Evolutionary conservation across 2,329 filamentous ascomycete genomes (phyloP), one percentile per base, ranked within the genome.

Genomic region (Paraphoma chrysanthemicola): DNA sequence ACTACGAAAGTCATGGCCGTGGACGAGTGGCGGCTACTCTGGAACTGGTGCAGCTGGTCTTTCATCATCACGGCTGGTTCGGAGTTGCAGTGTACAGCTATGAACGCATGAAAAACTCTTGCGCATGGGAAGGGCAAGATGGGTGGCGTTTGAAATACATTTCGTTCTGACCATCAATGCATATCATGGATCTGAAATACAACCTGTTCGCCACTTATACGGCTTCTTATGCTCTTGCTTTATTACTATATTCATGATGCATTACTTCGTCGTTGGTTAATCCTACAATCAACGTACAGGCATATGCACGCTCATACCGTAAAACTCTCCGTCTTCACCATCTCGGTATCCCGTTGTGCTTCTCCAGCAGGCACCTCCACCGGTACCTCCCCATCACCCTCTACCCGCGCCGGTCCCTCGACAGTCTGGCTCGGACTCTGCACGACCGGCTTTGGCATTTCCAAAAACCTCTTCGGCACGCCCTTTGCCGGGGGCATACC

Each of bases 391-490:
- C 14, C 50, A 39, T 5, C 43, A 23, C 12, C 39, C 28, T n/a
- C 12, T 18, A 16, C 18, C 14, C 36, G n/a, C 14, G 28, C 10
- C 28, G 30, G 29, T 18, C 29, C 45, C 10, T 48, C 48, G 2
- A 36, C 48, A 4, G 16, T 14, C 43, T 18, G 11, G 8, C 11
- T 3, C 11, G 30, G 23, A 23, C 23, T 29, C 31, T 33, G 43
- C 14, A n/a, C 18, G n/a, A 17, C 8, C 16, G 45, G 51, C 56
- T 58, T 66, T n/a, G 30, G 51, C 70, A 74, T 72, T 56, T 73
- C 69, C 58, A 71, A 70, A 72, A 97, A 98, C 49, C 92, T 85
- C 55, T 87, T 88, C 0, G 93, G 94, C 23, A 97, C 93, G 6
- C 93, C 93, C 39, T 82, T 83, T 8, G 90, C 91, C 0, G 79